Evolutionary conservation across 2,329 filamentous ascomycete genomes (phyloP).

Genomic region (Trichophyton rubrum): DNA sequence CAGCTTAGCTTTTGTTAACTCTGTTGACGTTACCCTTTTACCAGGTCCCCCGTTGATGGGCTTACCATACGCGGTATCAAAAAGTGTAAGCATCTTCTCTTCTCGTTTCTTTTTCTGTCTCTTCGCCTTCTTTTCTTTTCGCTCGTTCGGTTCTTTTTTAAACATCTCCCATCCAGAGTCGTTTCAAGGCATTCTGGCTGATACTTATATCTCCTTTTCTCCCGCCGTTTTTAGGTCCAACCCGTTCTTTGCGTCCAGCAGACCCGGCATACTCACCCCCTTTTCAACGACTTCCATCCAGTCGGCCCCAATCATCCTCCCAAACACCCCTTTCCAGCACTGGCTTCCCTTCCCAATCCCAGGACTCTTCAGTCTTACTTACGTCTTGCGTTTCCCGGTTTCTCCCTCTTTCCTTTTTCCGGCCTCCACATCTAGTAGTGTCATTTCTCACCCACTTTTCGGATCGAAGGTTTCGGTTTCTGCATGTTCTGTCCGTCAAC

Average conservation of each 20-base stretch:
- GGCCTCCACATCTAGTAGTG: not conserved
- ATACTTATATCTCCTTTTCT: not conserved
- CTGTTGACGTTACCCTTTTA: not conserved
- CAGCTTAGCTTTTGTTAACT: not conserved
- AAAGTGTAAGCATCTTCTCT: not conserved
- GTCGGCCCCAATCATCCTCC: no score
- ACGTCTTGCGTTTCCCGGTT: not conserved
- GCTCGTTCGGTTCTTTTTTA: conserved; percentile 1
- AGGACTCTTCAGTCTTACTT: not conserved
- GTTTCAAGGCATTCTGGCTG: not conserved
- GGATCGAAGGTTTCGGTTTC: conserved; percentile 1
- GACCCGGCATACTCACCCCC: not conserved
- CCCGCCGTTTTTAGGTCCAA: not conserved
- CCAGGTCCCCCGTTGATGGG: conserved; percentile 1
- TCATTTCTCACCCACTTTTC: not conserved
- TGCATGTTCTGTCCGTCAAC: conserved; percentile 2
- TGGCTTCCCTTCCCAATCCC: no score
- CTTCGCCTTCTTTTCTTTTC: not conserved
- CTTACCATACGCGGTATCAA: conserved; percentile 1
- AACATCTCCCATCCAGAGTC: not conserved
- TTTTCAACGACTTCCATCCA: no score
- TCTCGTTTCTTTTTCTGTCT: not conserved
- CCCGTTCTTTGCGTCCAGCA: not conserved
- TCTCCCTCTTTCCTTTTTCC: conserved; percentile 1
- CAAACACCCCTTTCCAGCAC: not conserved